Evolutionary conservation across 2,329 filamentous ascomycete genomes (phyloP).

Genomic region (Penicillium sp.): DNA sequence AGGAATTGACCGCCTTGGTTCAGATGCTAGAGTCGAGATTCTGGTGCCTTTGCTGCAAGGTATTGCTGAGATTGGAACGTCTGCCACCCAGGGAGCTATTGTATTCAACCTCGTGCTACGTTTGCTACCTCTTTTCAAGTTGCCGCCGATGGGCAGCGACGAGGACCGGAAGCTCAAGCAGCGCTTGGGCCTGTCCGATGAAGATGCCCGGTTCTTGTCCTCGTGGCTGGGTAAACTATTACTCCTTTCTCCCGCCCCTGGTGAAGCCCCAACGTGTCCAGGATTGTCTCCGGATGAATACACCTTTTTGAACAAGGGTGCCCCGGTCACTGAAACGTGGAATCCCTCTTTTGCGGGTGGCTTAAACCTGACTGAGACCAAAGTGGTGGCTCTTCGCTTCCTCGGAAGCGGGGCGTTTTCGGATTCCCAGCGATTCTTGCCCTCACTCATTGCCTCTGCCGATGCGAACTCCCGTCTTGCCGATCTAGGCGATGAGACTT

Average conservation of each 20-base stretch:
- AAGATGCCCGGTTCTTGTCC: slow-evolving; percentile 70
- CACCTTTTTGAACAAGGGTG: slow-evolving; percentile 63
- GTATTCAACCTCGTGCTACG: slow-evolving; percentile 81
- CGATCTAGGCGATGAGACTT: slow-evolving; percentile 78
- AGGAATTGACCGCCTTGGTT: slow-evolving; percentile 61
- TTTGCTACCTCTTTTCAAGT: slow-evolving; percentile 60
- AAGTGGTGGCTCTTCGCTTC: slow-evolving; percentile 64
- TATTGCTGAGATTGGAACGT: slow-evolving; percentile 57
- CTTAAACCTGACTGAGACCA: slow-evolving; percentile 64
- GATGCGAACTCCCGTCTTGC: slow-evolving; percentile 77
- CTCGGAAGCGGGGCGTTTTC: slow-evolving; percentile 81
- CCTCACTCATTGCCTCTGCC: slow-evolving; percentile 76
- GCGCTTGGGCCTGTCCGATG: slow-evolving; percentile 61
- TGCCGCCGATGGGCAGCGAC: slow-evolving; percentile 72
- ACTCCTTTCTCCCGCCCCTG: slow-evolving; percentile 55
- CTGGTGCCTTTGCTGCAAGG: slow-evolving; percentile 66
- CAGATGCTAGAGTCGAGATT: slow-evolving; percentile 63
- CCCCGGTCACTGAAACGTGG: slow-evolving; percentile 51
- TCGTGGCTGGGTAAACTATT: slow-evolving; percentile 73
- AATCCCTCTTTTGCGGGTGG: slow-evolving; percentile 57
- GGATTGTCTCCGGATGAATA: slow-evolving; percentile 64
- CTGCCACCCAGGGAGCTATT: slow-evolving; percentile 54
- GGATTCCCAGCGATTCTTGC: slow-evolving; percentile 76
- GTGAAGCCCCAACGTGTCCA: slow-evolving; percentile 46
- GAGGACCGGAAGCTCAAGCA: slow-evolving; percentile 68